Evolutionary conservation across 805 yeast species (phyloP), one percentile per base, ranked within the genome.

Genomic region (Starmerella cellae): DNA sequence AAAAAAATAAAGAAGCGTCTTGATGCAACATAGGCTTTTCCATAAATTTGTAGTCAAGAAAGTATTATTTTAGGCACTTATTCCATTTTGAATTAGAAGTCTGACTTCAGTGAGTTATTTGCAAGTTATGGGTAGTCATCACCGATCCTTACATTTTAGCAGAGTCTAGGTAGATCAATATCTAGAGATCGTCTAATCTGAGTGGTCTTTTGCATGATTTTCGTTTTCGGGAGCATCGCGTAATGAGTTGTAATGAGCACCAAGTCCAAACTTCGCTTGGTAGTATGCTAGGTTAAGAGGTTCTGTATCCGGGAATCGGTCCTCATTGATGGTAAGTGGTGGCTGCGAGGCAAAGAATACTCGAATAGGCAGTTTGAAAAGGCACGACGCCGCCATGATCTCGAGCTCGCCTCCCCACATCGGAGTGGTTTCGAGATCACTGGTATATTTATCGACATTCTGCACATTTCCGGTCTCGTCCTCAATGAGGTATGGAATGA

Each of bases 351-450:
- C 80, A 67, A 81, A 75, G 63, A 78, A 67, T 10, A 88, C 77
- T 37, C 77, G 68, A n/a, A 88, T 74, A 0, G 85, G 82, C 51
- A 82, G 75, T 45, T 77, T 68, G 53, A 69, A 81, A n/a, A 73
- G 74, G 45, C 74, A 69, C 1, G 93, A 70, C 32, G 87, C 65
- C 0, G 96, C 95, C 56, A 82, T 60, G 17, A 88, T 76, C 64
- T 88, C 98, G 66, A 84, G 66, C 54, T 91, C 96, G 8, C 95
- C 91, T 21, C 98, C 98, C 98, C 98, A 88, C 67, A 82, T 73
- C 0, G 94, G 77, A 0, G 95, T 83, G n/a, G 60, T 66, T 45
- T 72, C 80, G 44, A 88, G 68, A 48, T 77, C 79, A 3, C 65
- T 60, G 3, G 82, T 71, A 58, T 91, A 91, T 19, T 73, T 73